Evolutionary conservation across 2,329 filamentous ascomycete genomes (phyloP), one percentile per base, ranked within the genome.

Genomic region (Colletotrichum kahawae): DNA sequence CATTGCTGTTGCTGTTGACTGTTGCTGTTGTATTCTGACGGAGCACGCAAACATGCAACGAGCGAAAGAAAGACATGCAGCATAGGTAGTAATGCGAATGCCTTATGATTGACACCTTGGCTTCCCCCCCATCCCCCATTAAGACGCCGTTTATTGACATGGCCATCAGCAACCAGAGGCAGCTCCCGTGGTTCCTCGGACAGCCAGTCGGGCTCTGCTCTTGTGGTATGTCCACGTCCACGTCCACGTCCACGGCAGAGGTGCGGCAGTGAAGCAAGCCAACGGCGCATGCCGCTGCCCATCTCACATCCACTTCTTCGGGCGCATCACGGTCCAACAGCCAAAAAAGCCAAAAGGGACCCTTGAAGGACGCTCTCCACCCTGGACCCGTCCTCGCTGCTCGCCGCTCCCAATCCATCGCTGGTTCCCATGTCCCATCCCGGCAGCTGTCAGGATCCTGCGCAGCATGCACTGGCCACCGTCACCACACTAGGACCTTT

Each of bases 401-500:
- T 48, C n/a, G 43, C 36, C 36, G 31, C 48, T 71, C 63, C 63
- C 34, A 67, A 62, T 56, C 56, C 72, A 71, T 57, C 63, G 27
- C 56, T 57, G 27, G 65, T 57, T 63, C 63, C 70, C 63, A 67
- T 63, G 38, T 67, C 65, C 29, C 43, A 74, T 74, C 71, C 71
- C 67, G 18, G 71, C 60, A 74, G 34, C 72, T 71, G 68, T 75
- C 72, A 75, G 72, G 72, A 75, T 72, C 38, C 27, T 63, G 43
- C 27, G 54, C 36, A 60, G 66, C 34, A 57, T 67, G 70, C 59
- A 74, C 71, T 74, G 70, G 70, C 74, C 74, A 74, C 36, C 38
- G 60, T 43, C 66, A 74, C 65, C 72, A 59, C 72, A 63, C 63
- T 68, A 73, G 75, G 73, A 68, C 57, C 31, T 64, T 57, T 34